phyloP scores from a whole-genome alignment of 108 stramenopile genomes.

The Skeletonema menzelii region DNA sequence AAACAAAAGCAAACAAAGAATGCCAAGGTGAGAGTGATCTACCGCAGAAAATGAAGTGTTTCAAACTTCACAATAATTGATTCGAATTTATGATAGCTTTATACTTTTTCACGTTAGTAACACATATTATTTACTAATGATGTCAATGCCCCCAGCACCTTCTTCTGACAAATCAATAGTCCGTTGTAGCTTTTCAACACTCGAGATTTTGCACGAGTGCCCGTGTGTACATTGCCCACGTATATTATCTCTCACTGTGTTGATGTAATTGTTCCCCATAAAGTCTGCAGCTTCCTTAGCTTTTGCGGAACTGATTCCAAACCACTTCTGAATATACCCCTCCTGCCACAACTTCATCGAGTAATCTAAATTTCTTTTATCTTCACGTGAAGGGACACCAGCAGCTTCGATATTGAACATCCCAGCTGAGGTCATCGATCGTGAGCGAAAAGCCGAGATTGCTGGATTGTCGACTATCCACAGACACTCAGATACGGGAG shows the following conservation, averaged over 20 bases:
- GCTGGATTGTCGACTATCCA: conserved; percentile 50
- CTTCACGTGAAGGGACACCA: conserved; percentile 16
- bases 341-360: conserved; percentile 27
- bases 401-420: conserved; percentile 59
- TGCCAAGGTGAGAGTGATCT: conserved; percentile 23
- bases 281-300: conserved; percentile 40
- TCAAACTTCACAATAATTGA: not conserved
- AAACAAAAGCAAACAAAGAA: conserved; percentile 1
- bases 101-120: not conserved
- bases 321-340: conserved; percentile 15
- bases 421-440: conserved; percentile 80
- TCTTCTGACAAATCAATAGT: conserved; percentile 45
- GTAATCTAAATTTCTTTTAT: conserved; percentile 1
- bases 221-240: conserved; percentile 45
- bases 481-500: conserved; percentile 22
- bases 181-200: conserved; percentile 36
- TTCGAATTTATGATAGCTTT: not conserved
- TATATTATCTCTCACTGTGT: conserved; percentile 45
- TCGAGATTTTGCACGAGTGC: conserved; percentile 43
- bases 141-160: conserved; percentile 27
- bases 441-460: conserved; percentile 70
- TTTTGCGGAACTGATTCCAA: conserved; percentile 26
- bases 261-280: conserved; percentile 32
- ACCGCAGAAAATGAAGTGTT: conserved; percentile 11
- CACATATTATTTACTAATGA: not conserved